A percentile compares a stretch with the other conserved stretches of the same genome.
Conservation (phyloP, 78 protist genomes). For the Dictyostelium brefeldianum region DNA sequence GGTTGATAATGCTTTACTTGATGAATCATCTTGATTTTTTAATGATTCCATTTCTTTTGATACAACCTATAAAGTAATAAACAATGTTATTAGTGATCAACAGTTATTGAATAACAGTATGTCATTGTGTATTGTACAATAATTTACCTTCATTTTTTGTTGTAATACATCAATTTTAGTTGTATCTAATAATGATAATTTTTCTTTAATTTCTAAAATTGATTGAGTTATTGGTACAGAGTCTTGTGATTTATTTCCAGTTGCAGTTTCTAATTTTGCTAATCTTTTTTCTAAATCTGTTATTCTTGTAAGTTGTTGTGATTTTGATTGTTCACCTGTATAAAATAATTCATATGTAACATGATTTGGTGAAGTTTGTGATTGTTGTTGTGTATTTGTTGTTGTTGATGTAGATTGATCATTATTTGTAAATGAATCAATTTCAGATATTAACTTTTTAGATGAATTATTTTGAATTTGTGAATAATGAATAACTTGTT, state of each 20-base stretch:
- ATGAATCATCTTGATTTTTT: conserved; percentile 49
- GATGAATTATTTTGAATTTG: conserved; percentile 54
- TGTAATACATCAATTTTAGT: conserved; percentile 62
- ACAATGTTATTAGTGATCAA: too few relatives aligned
- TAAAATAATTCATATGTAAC: conserved; percentile 64
- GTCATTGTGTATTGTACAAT: too few relatives aligned
- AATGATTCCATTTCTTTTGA: conserved; percentile 60
- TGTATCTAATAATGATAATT: conserved; percentile 56
- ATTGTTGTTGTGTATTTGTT: conserved; percentile 11
- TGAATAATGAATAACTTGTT: conserved; percentile 70
- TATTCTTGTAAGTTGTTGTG: conserved; percentile 44
- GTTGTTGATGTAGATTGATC: background rate
- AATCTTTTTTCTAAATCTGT: conserved; percentile 76
- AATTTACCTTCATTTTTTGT: conserved; percentile 73
- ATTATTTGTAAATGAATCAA: conserved; percentile 40
- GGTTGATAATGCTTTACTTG: conserved; percentile 39
- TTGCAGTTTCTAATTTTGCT: conserved; percentile 56
- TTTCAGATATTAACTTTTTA: conserved; percentile 10
- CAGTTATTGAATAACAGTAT: too few relatives aligned
- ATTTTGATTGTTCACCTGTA: conserved; percentile 67
- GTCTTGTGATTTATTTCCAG: conserved; percentile 52
- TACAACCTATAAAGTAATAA: background rate
- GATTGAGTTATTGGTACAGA: conserved; percentile 71
- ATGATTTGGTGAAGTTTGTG: conserved; percentile 19
- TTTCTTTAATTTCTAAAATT: conserved; percentile 57